Conservation (phyloP, 192 early-diverging fungal genomes). For the Backusella mclennaniae region DNA sequence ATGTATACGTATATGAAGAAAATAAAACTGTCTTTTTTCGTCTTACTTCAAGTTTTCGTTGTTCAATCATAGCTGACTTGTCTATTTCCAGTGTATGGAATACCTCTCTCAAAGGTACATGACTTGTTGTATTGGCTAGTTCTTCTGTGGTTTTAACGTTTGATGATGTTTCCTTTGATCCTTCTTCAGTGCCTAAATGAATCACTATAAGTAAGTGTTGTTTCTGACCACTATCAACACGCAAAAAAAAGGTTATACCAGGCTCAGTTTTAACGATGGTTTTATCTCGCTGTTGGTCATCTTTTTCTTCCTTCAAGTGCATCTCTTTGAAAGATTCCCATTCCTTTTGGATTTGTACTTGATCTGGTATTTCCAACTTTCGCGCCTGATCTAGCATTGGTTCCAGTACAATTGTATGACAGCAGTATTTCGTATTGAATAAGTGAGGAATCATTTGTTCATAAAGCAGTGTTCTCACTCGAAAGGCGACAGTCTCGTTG, state of each 20-base stretch:
- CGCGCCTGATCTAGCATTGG: constrained; percentile 1
- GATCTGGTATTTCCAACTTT: not conserved
- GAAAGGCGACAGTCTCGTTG: constrained; percentile 51
- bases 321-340: not conserved
- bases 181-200: not conserved
- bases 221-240: not conserved
- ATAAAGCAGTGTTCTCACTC: constrained; percentile 71
- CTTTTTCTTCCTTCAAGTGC: not conserved
- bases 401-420: constrained; percentile 10
- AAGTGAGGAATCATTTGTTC: constrained; percentile 70
- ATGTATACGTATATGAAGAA: not conserved
- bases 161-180: constrained; percentile 5
- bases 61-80: constrained; percentile 52
- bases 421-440: constrained; percentile 45
- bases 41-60: constrained; percentile 42
- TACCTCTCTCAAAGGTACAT: constrained; percentile 57
- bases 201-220: not conserved
- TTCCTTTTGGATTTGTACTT: not conserved
- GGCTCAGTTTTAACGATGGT: not conserved
- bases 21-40: not conserved
- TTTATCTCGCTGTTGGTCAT: constrained; percentile 1
- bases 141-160: not conserved
- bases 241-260: not conserved
- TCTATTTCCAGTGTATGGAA: constrained; percentile 71
- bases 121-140: constrained; percentile 1